phyloP scores from a whole-genome alignment of 2,329 filamentous ascomycete genomes.

The Mycosphaerelloides madeirae region DNA sequence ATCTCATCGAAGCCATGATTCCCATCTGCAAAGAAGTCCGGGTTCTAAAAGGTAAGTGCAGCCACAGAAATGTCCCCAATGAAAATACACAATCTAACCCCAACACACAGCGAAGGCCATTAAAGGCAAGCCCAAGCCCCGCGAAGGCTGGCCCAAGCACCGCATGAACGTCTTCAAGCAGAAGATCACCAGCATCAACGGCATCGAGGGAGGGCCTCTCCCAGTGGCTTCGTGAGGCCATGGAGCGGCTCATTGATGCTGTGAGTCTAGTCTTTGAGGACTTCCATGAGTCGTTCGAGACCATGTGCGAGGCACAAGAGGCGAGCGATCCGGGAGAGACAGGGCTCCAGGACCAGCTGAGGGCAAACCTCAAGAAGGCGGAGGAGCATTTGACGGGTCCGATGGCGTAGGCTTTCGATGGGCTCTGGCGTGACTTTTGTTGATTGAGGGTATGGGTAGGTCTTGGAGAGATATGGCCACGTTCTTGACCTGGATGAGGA shows the following conservation, averaged over 20 bases:
- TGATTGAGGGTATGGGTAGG: too few relatives aligned
- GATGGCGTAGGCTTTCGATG: not conserved
- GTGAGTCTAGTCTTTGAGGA: slow-evolving; percentile 6
- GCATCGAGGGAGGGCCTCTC: slow-evolving; percentile 6
- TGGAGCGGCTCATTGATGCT: not conserved
- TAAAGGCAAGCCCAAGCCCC: too few relatives aligned
- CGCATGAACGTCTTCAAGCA: slow-evolving; percentile 5
- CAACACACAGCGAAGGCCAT: too few relatives aligned
- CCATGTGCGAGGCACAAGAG: slow-evolving; percentile 11
- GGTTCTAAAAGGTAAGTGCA: slow-evolving; percentile 9
- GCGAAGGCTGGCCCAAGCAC: not conserved
- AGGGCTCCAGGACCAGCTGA: slow-evolving; percentile 9
- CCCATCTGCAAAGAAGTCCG: slow-evolving; percentile 14
- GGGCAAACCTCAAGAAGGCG: slow-evolving; percentile 4
- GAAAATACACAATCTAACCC: too few relatives aligned
- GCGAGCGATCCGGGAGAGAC: slow-evolving; percentile 5
- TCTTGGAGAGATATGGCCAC: too few relatives aligned
- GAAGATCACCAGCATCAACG: slow-evolving; percentile 6
- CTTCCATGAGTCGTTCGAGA: slow-evolving; percentile 11
- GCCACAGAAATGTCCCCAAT: too few relatives aligned
- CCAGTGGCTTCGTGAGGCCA: not conserved
- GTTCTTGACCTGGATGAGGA: too few relatives aligned
- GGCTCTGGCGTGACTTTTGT: not conserved
- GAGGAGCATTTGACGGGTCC: slow-evolving; percentile 1
- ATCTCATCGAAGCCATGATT: slow-evolving; percentile 13